These are phyloP conservation scores for Ammopiptanthus mongolicus DNA, from an alignment of 306 rosid species.

Conservation along the genomic window DNA sequence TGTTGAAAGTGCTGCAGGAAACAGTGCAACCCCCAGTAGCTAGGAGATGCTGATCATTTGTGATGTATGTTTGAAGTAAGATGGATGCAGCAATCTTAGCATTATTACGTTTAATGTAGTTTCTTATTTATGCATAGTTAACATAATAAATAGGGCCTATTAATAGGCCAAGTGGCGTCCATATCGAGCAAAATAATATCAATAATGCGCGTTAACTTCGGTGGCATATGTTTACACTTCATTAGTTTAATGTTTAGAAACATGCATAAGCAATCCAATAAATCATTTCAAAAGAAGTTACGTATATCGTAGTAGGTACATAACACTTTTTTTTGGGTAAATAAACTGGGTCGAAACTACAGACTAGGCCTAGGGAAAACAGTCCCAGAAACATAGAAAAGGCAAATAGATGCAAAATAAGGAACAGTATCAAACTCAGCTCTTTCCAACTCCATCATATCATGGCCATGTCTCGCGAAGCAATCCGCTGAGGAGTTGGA, in stretches of 20 bases:
- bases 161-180: not conserved
- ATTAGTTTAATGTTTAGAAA: not conserved
- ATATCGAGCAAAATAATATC: not conserved
- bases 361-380: too few relatives aligned
- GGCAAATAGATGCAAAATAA: too few relatives aligned
- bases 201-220: not conserved
- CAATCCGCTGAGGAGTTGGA: too few relatives aligned
- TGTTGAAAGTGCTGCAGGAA: slow-evolving; percentile 6
- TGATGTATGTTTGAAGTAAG: not conserved
- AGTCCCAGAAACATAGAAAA: too few relatives aligned
- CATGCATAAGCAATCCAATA: not conserved
- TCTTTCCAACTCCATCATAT: too few relatives aligned
- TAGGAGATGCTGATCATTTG: not conserved
- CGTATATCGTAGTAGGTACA: too few relatives aligned
- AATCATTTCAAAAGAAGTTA: not conserved
- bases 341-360: too few relatives aligned
- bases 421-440: too few relatives aligned
- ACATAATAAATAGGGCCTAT: not conserved
- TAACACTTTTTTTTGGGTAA: too few relatives aligned
- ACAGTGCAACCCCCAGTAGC: not conserved
- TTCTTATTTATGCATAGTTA: not conserved
- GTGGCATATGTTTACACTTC: not conserved
- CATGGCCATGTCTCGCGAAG: too few relatives aligned
- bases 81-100: not conserved
- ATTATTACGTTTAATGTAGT: not conserved